These are phyloP conservation scores for Grosmannia serpens DNA, from an alignment of 2,329 filamentous ascomycete genomes.

Conservation along the genomic window DNA sequence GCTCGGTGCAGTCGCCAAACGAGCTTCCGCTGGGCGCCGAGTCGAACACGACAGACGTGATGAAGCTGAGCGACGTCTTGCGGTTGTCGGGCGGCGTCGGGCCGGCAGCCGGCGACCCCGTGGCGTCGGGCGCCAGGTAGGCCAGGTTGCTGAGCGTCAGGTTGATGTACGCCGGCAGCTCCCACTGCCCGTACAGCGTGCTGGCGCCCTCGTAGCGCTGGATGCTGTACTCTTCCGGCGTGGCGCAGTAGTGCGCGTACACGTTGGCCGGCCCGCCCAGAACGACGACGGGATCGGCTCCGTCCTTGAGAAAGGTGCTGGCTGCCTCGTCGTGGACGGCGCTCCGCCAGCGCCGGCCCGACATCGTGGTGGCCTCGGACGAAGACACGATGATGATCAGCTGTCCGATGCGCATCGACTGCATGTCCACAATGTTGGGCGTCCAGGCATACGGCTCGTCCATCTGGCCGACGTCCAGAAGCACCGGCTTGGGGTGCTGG, in stretches of 20 bases:
- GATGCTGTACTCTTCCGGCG: constrained; percentile 61
- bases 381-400: constrained; percentile 76
- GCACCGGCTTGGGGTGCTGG: constrained; percentile 70
- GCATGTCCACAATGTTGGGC: constrained; percentile 81
- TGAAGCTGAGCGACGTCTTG: constrained; percentile 65
- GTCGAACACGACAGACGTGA: constrained; percentile 68
- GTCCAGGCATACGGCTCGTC: constrained; percentile 69
- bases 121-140: constrained; percentile 44
- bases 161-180: constrained; percentile 79
- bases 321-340: constrained; percentile 46
- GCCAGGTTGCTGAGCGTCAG: constrained; percentile 62
- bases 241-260: constrained; percentile 75
- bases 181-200: constrained; percentile 75
- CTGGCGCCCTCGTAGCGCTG: constrained; percentile 83
- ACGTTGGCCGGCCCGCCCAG: constrained; percentile 83
- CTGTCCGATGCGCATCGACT: constrained; percentile 72
- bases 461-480: constrained; percentile 76
- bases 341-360: constrained; percentile 72
- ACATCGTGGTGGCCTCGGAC: constrained; percentile 85
- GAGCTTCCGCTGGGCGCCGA: constrained; percentile 48
- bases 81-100: constrained; percentile 68
- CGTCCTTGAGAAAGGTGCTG: constrained; percentile 23
- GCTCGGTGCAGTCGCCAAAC: constrained; percentile 53
- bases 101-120: constrained; percentile 35
- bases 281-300: constrained; percentile 57